Percentiles rank a stretch among this genome's conserved stretches.
Conservation (phyloP, 2,329 filamentous ascomycete species). For the Periconia macrospinosa region DNA sequence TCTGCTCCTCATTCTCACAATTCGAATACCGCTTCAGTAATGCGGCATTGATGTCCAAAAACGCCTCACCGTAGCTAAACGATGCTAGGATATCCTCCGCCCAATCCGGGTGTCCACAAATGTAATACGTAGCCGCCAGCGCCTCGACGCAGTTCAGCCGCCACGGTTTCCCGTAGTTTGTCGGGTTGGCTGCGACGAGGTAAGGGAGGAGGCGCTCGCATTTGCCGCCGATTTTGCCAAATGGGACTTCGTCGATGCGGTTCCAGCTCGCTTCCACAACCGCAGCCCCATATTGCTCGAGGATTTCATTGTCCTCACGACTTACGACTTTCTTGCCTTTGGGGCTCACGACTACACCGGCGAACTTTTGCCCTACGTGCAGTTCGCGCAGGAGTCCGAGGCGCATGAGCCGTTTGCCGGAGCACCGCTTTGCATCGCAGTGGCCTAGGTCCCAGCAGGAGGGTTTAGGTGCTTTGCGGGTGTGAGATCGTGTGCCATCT, state of each 20-base stretch:
- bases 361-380: constrained; percentile 86
- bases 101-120: constrained; percentile 91
- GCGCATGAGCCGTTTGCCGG: constrained; percentile 90
- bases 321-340: constrained; percentile 87
- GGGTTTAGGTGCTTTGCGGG: constrained; percentile 72
- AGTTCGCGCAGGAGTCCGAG: constrained; percentile 92
- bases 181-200: constrained; percentile 91
- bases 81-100: constrained; percentile 78
- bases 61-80: constrained; percentile 86
- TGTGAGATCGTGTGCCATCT: constrained; percentile 28
- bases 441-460: constrained; percentile 98
- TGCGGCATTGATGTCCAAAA: constrained; percentile 85
- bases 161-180: constrained; percentile 97
- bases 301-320: constrained; percentile 76
- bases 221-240: constrained; percentile 87
- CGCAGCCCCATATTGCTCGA: constrained; percentile 88
- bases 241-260: constrained; percentile 86
- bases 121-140: constrained; percentile 86
- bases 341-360: constrained; percentile 90
- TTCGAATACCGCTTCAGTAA: constrained; percentile 83
- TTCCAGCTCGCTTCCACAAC: constrained; percentile 99
- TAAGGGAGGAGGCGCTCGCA: constrained; percentile 86
- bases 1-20: constrained; percentile 75
- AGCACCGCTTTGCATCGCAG: constrained; percentile 96
- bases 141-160: constrained; percentile 95